Conservation (phyloP, 352 stramenopile genomes). For the Globisporangium sylvaticum region DNA sequence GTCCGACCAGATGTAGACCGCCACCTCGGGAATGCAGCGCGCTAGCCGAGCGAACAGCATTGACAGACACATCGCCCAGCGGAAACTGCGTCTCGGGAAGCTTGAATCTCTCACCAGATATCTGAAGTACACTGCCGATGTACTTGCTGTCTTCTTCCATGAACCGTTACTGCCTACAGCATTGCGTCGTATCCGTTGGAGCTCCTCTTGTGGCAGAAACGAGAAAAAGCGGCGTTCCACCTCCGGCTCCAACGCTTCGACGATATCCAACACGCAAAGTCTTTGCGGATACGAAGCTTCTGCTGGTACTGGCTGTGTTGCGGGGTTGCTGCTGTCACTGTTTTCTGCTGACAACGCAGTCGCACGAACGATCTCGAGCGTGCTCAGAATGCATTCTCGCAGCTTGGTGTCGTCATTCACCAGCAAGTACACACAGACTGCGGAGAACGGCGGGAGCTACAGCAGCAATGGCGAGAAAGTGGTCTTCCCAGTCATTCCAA, state of each 20-base stretch:
- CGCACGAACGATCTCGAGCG: constrained; percentile 31
- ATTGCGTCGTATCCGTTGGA: neutral
- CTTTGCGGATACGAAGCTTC: neutral
- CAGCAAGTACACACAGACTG: constrained; percentile 52
- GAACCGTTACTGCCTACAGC: neutral
- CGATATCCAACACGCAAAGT: constrained; percentile 14
- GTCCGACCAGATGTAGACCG: constrained; percentile 61
- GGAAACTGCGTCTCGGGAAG: constrained; percentile 33
- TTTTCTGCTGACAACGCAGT: neutral
- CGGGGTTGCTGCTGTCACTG: neutral
- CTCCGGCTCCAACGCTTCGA: constrained; percentile 26
- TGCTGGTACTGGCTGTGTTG: neutral
- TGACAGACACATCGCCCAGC: constrained; percentile 49
- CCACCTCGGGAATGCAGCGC: constrained; percentile 45
- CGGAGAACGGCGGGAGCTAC: neutral
- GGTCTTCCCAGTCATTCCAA: constrained; percentile 41
- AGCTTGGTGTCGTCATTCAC: constrained; percentile 35
- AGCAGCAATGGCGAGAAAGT: constrained; percentile 24
- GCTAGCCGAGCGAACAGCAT: constrained; percentile 39
- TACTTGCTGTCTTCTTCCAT: neutral
- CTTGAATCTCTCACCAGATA: constrained; percentile 10
- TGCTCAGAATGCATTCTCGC: constrained; percentile 24
- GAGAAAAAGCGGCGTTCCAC: constrained; percentile 29
- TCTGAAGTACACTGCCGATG: constrained; percentile 1
- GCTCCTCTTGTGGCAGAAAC: constrained; percentile 17